Base-by-base conservation (phyloP, 192 early-diverging fungal species). In the Backusella psychrophila region DNA sequence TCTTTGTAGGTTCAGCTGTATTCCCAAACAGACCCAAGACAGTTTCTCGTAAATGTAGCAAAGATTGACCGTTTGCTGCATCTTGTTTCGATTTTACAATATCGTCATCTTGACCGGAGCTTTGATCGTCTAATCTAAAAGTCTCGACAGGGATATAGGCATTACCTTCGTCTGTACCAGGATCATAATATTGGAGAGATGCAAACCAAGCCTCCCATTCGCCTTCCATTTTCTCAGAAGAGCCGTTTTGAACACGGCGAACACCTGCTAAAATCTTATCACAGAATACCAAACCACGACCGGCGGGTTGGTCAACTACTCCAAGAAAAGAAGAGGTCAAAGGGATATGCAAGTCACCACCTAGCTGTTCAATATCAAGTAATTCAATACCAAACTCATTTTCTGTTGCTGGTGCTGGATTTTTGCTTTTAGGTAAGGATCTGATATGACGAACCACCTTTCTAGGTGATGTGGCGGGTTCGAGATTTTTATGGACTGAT, bases 351-450 rank as follows among this genome's bases (percentile, higher is more conserved):
- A 35, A 73, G 36, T 77, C 59, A 15, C 56, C 71, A 14, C 49
- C 78, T 6, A 83, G 29, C 36, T 83, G 82, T 42, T 83, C 82
- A 34, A 83, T 83, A 70, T 83, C 82, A 4, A 77, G 29, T 15
- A 83, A 23, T 21, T 63, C 82, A 26, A 35, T 63, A 8, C 56
- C 56, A 63, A 63, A 63, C 9, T 26, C 56, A 63, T 63, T 29
- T 63, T 63, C 56, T 14, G 23, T n/a, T 63, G 21, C 14, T 63
- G 56, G 56, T 26, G 23, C 21, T 1, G 56, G 9, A 63, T 23
- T 11, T 29, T 63, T 63, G 12, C 11, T 63, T 63, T 63, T 63
- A 29, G 23, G 56, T 63, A 63, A 63, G 26, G 56, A 63, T 11
- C 23, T 63, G 56, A 63, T 29, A 29, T 63, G 56, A 14, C 56